Evolutionary conservation across 768 basidiomycete genomes (phyloP).

Genomic region (Gymnopilus junonius): DNA sequence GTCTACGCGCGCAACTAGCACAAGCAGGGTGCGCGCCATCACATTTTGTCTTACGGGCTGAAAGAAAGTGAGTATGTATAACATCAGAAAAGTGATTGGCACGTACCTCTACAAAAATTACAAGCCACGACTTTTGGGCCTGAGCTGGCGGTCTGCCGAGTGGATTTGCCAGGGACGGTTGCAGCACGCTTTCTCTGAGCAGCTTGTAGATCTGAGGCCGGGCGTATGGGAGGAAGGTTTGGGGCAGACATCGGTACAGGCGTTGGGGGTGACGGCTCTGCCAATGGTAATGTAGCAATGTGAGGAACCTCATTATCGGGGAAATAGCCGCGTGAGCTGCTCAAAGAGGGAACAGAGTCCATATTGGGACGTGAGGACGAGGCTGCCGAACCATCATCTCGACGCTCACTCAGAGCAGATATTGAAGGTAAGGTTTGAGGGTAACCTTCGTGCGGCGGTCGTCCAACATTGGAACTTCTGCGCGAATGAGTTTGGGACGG

Average conservation of each 20-base stretch:
- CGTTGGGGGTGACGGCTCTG: slow-evolving; percentile 58
- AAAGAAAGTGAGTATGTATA: slow-evolving; percentile 7
- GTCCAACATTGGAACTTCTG: slow-evolving; percentile 49
- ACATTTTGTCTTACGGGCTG: slow-evolving; percentile 89
- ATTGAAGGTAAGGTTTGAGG: slow-evolving; percentile 44
- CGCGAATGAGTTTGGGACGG: slow-evolving; percentile 51
- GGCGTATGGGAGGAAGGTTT: slow-evolving; percentile 65
- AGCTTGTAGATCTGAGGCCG: slow-evolving; percentile 69
- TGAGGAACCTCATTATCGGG: slow-evolving; percentile 70
- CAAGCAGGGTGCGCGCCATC: slow-evolving; percentile 88
- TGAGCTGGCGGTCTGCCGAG: slow-evolving; percentile 62
- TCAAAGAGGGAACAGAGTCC: slow-evolving; percentile 11
- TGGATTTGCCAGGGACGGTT: slow-evolving; percentile 66
- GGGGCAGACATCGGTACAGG: slow-evolving; percentile 65
- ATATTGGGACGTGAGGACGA: slow-evolving; percentile 44
- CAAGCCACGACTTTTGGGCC: slow-evolving; percentile 89
- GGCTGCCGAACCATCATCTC: slow-evolving; percentile 37
- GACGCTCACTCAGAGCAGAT: slow-evolving; percentile 46
- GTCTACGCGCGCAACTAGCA: slow-evolving; percentile 79
- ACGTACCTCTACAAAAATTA: slow-evolving; percentile 85
- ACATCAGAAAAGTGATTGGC: background rate
- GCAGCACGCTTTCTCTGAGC: slow-evolving; percentile 72
- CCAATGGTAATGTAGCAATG: slow-evolving; percentile 70
- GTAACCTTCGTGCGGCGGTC: slow-evolving; percentile 41
- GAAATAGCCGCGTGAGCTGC: slow-evolving; percentile 45